Evolutionary conservation across 495 filamentous ascomycete genomes (phyloP).

Genomic region (Hamigera avellanea): DNA sequence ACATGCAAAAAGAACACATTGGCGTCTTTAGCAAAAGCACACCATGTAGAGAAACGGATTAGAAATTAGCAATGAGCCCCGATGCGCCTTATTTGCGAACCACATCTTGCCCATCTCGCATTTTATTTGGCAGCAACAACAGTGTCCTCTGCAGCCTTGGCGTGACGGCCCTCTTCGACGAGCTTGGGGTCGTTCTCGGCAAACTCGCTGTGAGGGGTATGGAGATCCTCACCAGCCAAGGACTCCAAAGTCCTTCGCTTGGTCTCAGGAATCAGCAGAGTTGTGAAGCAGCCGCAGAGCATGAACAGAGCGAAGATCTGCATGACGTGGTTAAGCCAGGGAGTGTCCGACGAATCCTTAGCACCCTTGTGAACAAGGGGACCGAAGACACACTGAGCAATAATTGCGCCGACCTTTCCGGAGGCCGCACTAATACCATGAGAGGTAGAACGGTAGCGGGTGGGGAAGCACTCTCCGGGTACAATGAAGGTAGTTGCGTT

Average conservation of each 20-base stretch:
- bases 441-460: conserved; percentile 70
- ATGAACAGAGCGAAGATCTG: conserved; percentile 76
- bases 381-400: conserved; percentile 37
- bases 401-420: conserved; percentile 71
- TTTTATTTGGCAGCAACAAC: background rate
- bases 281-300: conserved; percentile 56
- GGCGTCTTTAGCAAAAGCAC: no score
- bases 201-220: background rate
- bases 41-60: no score
- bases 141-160: background rate
- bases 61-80: no score
- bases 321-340: conserved; percentile 72
- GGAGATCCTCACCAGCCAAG: conserved; percentile 33
- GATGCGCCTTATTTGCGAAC: no score
- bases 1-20: no score
- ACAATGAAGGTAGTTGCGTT: conserved; percentile 88
- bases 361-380: conserved; percentile 32
- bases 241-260: conserved; percentile 58
- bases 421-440: conserved; percentile 76
- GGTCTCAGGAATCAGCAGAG: conserved; percentile 61
- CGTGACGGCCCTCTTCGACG: background rate
- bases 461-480: conserved; percentile 83
- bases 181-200: background rate
- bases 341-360: conserved; percentile 23
- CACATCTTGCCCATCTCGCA: no score